Evolutionary conservation across 306 rosid genomes (phyloP).

Genomic region (Trifolium repens): DNA sequence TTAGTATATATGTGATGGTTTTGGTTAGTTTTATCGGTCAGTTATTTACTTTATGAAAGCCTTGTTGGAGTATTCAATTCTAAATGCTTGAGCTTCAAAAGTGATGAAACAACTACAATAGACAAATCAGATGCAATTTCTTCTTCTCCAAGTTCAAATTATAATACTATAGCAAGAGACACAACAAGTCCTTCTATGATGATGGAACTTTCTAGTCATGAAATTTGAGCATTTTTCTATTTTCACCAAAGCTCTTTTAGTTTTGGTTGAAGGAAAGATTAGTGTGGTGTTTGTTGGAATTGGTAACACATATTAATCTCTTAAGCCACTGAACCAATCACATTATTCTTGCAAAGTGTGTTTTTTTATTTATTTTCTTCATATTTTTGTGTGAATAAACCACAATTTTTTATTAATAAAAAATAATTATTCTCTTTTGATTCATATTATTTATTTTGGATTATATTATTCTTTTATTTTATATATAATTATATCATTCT

Average conservation of each 20-base stretch:
- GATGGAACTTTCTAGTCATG: conserved; percentile 2
- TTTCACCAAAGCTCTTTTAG: conserved; percentile 42
- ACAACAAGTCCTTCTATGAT: conserved; percentile 37
- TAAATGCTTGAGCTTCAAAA: conserved; percentile 62
- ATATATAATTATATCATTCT: no score
- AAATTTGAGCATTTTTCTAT: conserved; percentile 38
- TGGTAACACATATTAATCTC: no score
- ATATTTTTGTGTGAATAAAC: no score
- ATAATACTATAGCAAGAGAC: conserved; percentile 37
- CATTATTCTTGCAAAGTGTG: no score
- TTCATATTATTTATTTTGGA: no score
- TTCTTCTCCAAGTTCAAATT: conserved; percentile 46
- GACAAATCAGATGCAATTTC: conserved; percentile 58
- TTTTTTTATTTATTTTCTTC: no score
- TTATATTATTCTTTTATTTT: no score
- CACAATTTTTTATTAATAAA: no score
- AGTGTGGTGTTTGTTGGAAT: conserved; percentile 36
- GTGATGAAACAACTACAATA: conserved; percentile 53
- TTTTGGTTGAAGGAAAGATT: conserved; percentile 67
- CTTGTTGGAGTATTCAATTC: conserved; percentile 70
- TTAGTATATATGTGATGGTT: neutral
- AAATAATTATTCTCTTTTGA: no score
- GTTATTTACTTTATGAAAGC: conserved; percentile 46
- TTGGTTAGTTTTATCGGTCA: neutral
- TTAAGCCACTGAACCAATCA: no score